Evolutionary conservation across 2,329 filamentous ascomycete genomes (phyloP).

Genomic region (Sclerotinia trifoliorum): DNA sequence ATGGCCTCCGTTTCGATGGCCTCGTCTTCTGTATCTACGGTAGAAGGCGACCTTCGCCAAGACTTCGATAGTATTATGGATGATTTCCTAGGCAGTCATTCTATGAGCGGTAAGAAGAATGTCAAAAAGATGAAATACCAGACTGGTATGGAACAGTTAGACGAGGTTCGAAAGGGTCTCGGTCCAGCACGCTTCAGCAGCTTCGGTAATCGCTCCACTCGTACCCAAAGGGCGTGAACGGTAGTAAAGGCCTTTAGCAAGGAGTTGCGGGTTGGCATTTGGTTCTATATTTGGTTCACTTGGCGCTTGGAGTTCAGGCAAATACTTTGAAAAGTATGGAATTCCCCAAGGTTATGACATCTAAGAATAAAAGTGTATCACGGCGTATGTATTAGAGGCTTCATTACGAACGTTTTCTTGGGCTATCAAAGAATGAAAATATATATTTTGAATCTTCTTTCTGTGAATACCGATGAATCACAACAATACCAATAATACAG

Average conservation of each 20-base stretch:
- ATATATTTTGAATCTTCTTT: conserved; percentile 1
- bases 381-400: conserved; percentile 2
- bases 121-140: conserved; percentile 79
- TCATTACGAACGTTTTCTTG: neutral
- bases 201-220: conserved; percentile 20
- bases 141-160: conserved; percentile 82
- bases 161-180: conserved; percentile 79
- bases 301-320: conserved; percentile 18
- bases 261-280: neutral
- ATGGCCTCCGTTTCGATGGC: conserved; percentile 61
- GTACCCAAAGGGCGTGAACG: conserved; percentile 32
- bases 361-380: conserved; percentile 3
- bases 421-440: conserved; percentile 7
- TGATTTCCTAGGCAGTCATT: conserved; percentile 79
- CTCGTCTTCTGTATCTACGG: conserved; percentile 65
- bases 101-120: conserved; percentile 68
- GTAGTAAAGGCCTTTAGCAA: neutral
- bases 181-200: conserved; percentile 66
- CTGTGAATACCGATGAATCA: too few relatives aligned
- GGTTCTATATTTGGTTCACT: conserved; percentile 1
- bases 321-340: conserved; percentile 9
- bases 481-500: neutral
- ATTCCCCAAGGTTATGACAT: conserved; percentile 6
- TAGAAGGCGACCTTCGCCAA: conserved; percentile 64
- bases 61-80: conserved; percentile 93